Percentiles rank a stretch among this genome's conserved stretches.
Conservation (phyloP, 352 stramenopile species). For the Globisporangium iwayamae region DNA sequence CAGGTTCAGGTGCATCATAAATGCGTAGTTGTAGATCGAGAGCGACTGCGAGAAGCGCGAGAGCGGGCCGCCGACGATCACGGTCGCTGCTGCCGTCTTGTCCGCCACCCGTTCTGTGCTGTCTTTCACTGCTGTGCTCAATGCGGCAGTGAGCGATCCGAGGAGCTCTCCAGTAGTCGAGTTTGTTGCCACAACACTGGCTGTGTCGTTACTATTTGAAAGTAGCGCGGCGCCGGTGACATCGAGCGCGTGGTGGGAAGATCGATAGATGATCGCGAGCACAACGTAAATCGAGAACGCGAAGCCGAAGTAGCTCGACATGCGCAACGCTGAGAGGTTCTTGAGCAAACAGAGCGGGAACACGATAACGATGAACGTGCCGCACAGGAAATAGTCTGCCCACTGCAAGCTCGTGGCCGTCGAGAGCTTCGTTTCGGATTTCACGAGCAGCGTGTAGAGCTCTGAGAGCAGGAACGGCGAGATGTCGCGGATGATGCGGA, state of each 20-base stretch:
- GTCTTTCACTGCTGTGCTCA: slow-evolving; percentile 6
- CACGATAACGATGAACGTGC: slow-evolving; percentile 45
- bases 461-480: slow-evolving; percentile 55
- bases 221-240: slow-evolving; percentile 1
- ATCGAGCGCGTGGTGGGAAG: slow-evolving; percentile 26
- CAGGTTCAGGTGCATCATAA: slow-evolving; percentile 85
- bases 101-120: slow-evolving; percentile 1
- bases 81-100: slow-evolving; percentile 20
- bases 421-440: not conserved
- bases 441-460: not conserved
- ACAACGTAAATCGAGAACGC: slow-evolving; percentile 64
- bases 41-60: slow-evolving; percentile 56
- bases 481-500: slow-evolving; percentile 69
- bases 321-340: slow-evolving; percentile 57
- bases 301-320: slow-evolving; percentile 73
- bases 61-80: slow-evolving; percentile 29
- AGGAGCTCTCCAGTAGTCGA: slow-evolving; percentile 10
- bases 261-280: slow-evolving; percentile 49
- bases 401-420: slow-evolving; percentile 19
- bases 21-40: slow-evolving; percentile 83
- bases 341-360: slow-evolving; percentile 73
- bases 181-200: slow-evolving; percentile 7
- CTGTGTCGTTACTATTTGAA: not conserved
- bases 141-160: not conserved
- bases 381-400: slow-evolving; percentile 48